Base-by-base conservation (phyloP, 2,329 filamentous ascomycete species). In the Paecilomyces fulvus region DNA sequence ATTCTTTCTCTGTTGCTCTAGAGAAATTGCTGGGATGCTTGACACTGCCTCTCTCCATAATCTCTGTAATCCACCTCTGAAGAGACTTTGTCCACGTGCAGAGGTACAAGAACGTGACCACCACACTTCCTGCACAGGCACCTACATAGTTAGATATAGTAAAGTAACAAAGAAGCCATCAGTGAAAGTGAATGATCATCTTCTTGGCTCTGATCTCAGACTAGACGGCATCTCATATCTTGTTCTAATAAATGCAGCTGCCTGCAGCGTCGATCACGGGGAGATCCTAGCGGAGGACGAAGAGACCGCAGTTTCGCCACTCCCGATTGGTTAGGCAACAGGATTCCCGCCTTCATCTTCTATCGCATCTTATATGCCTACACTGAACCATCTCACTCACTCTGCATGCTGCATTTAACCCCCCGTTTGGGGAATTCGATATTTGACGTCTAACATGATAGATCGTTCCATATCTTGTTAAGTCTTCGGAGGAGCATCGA, bases 271-370 rank as follows among this genome's bases (percentile, higher is more conserved):
- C 37, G 37, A 43, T 43, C 37, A 43, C 37, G 37, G 37, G 14
- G 7, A 43, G 37, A 43, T 43, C 37, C n/a, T 12, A 43, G 37
- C 37, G 25, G 25, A 28, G 25, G 25, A 28, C 25, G 25, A n/a
- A 43, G 37, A n/a, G 37, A 43, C 37, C 37, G 37, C 37, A 43
- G 37, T 43, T 43, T 37, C 60, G 63, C 64, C 61, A 64, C 59
- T 63, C 61, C 61, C 67, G 56, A 73, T 73, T 73, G 71, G 70
- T 71, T 72, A 74, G 71, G 71, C 71, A 74, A 70, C 71, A 73
- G 66, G 61, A 73, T 74, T 74, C 67, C 66, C 63, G 64, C 58
- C 60, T 65, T 64, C 31, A 53, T 43, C 51, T 14, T 46, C 51
- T n/a, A 21, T 31, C 30, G 11, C 17, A 28, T 28, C 28, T 30